Evolutionary conservation across 1,139 yeast species (phyloP), one percentile per base, ranked within the genome.

Genomic region (Suhomyces taliae): DNA sequence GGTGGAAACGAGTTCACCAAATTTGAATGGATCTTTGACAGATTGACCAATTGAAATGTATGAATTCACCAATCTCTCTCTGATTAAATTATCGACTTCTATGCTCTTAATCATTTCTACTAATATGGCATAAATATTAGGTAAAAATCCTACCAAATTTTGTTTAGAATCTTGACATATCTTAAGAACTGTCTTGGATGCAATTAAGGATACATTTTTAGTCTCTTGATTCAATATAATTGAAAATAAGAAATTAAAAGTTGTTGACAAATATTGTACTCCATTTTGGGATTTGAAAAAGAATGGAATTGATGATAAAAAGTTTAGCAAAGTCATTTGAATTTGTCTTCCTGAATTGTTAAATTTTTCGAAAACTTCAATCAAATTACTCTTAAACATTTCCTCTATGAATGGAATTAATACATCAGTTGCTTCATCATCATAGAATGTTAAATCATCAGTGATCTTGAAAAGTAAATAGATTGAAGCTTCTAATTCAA

Each of bases 401-500:
- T 48, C 54, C 19, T 64, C 53, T 1, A 72, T 60, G 39, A 55
- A 57, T 1, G 72, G 70, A 0, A 63, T 48, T 24, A 74, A 57
- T 2, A 53, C 51, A 3, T 51, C 53, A 6, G 63, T 56, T 7
- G 61, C 57, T 32, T 60, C 65, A n/a, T 69, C 70, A 42, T 73
- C 78, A 50, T 71, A 72, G 55, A 74, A 74, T 2, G 74, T 69
- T 52, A 80, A 64, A 61, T 78, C 83, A 45, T 76, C 70, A 10
- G 78, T 74, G 50, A 73, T 79, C 40, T 82, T 79, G 56, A 74
- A 81, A 11, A 90, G 60, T 26, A 90, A 69, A 59, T 74, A 88
- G 37, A 90, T 62, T 24, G 90, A 83, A 1, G 90, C 80, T 62
- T 91, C 97, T 6, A 87, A 67, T 47, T 82, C 82, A 10, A 50